phyloP scores from a whole-genome alignment of 2,329 filamentous ascomycete genomes.

The Penicillium decumbens region DNA sequence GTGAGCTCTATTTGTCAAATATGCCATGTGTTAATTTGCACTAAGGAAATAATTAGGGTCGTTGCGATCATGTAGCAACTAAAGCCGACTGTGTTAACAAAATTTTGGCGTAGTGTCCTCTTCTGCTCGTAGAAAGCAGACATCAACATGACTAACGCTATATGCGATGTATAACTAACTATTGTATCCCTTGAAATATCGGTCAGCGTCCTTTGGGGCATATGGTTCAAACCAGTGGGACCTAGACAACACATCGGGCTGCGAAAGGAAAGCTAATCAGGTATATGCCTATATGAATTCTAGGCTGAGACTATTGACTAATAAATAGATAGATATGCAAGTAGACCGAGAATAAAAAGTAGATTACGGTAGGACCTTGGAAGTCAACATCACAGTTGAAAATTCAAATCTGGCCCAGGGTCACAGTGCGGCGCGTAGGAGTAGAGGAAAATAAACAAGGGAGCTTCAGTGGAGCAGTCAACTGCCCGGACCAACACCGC shows the following conservation, averaged over 20 bases:
- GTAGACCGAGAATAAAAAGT: background rate
- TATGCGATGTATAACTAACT: no score
- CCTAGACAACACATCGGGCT: background rate
- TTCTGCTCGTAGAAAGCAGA: no score
- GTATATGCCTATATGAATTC: background rate
- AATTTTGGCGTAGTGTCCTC: no score
- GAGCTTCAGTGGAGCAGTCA: slow-evolving; percentile 19
- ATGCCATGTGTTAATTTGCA: no score
- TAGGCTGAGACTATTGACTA: background rate
- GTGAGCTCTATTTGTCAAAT: no score
- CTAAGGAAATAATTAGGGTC: no score
- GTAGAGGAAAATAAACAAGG: slow-evolving; percentile 12
- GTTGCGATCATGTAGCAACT: no score
- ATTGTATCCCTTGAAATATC: no score
- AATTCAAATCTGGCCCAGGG: background rate
- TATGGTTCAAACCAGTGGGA: background rate
- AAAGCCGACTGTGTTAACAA: no score
- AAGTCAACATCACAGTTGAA: background rate
- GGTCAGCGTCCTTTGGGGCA: background rate
- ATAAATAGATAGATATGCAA: background rate
- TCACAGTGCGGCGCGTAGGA: background rate
- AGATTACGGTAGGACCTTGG: background rate
- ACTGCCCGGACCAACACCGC: slow-evolving; percentile 16
- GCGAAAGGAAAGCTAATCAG: background rate
- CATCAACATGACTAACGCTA: no score